Evolutionary conservation across 148 eudicot genomes (phyloP), one percentile per base, ranked within the genome.

Genomic region (Talinum fruticosum): DNA sequence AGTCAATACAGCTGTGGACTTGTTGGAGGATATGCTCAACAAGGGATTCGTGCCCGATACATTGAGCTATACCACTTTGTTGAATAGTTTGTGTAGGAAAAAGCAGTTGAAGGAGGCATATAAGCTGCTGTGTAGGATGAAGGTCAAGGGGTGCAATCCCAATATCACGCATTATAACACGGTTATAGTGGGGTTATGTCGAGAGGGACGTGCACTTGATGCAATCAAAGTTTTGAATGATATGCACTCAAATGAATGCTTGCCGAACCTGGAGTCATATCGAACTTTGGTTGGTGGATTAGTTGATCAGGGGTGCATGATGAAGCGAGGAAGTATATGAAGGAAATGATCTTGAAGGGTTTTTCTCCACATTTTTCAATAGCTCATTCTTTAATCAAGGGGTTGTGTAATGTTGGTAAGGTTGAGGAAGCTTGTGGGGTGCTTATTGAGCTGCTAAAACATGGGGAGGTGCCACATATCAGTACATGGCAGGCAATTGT

Each of bases 61-160:
- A 0, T 83, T 90, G 85, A 92, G 91, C 69, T 94, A 94, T 32
- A 90, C 93, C 16, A 88, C 95, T 10, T 85, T 94, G 73, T 84
- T 94, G 88, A 94, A 94, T 78, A 90, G 97, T 81, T 85, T 94
- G 86, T 94, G 98, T 79, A 87, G 97, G 92, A 94, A 94, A 79
- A 92, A 84, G 90, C 81, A 88, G 86, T 88, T 92, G 26, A 90
- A 62, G 66, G 98, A 94, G 88, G 98, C 98, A 28, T 94, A 94
- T 79, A 94, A 94, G 93, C 86, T 94, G 80, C 80, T 94, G 13
- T 94, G 97, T 78, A 81, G 98, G 82, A 94, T 94, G 97, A 92
- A 88, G 79, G 89, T 94, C 53, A 92, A 90, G 79, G 98, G 98
- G 24, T 94, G 98, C 84, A 88, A 94, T 76, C 98, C 98, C 0